These are phyloP conservation scores for Lithocarpus polystachyus DNA, from an alignment of 306 rosid species.

Conservation along the genomic window DNA sequence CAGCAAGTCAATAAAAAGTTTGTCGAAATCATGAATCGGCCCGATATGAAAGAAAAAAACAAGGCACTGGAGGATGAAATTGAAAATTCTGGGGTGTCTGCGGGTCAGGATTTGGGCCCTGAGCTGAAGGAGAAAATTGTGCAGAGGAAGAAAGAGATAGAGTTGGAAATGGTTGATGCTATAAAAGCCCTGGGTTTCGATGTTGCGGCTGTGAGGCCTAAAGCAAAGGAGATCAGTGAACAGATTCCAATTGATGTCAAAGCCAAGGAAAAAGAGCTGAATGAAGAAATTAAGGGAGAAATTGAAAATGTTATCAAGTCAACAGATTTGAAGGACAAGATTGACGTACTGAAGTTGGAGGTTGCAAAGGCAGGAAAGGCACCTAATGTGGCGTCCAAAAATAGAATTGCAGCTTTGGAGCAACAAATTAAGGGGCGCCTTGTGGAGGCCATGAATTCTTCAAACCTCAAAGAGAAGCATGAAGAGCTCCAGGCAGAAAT, in stretches of 20 bases:
- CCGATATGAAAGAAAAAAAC: slow-evolving; percentile 52
- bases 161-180: slow-evolving; percentile 45
- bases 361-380: slow-evolving; percentile 61
- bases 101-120: slow-evolving; percentile 42
- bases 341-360: slow-evolving; percentile 62
- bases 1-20: slow-evolving; percentile 53
- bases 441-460: slow-evolving; percentile 53
- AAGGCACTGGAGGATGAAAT: slow-evolving; percentile 58
- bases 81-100: slow-evolving; percentile 36
- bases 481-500: slow-evolving; percentile 52
- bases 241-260: slow-evolving; percentile 31
- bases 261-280: slow-evolving; percentile 47
- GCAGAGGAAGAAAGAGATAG: slow-evolving; percentile 55
- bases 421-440: slow-evolving; percentile 60
- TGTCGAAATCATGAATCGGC: slow-evolving; percentile 36
- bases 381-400: slow-evolving; percentile 54
- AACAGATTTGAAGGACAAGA: slow-evolving; percentile 56
- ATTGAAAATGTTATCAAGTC: slow-evolving; percentile 47
- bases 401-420: slow-evolving; percentile 60
- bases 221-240: slow-evolving; percentile 26
- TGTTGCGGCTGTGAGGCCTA: slow-evolving; percentile 35
- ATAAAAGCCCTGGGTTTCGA: slow-evolving; percentile 58
- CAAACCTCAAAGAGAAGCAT: slow-evolving; percentile 60
- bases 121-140: slow-evolving; percentile 53
- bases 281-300: slow-evolving; percentile 42